Conservation (phyloP, 2,329 filamentous ascomycete genomes). For the Moelleriella libera region DNA sequence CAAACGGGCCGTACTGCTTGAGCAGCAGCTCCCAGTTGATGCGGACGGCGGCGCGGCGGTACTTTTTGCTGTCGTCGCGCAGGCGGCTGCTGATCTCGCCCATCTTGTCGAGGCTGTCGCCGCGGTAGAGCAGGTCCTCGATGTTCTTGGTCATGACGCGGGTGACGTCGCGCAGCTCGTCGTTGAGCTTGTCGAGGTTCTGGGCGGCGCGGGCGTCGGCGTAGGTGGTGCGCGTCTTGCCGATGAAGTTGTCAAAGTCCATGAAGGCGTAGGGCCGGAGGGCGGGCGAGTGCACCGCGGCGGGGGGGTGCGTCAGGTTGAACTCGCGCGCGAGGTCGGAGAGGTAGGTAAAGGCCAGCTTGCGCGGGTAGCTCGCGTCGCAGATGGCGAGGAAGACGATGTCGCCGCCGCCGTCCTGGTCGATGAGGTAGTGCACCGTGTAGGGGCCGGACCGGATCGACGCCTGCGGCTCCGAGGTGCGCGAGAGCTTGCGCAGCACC, state of each 20-base stretch:
- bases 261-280: conserved; percentile 92
- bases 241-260: conserved; percentile 96
- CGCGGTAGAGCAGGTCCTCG: conserved; percentile 88
- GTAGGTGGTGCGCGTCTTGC: conserved; percentile 84
- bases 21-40: conserved; percentile 97
- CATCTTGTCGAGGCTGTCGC: conserved; percentile 92
- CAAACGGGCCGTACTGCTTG: conserved; percentile 94
- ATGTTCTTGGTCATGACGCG: conserved; percentile 99
- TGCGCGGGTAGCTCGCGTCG: conserved; percentile 88
- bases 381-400: conserved; percentile 90
- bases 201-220: conserved; percentile 81
- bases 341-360: conserved; percentile 97
- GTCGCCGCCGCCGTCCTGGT: conserved; percentile 33
- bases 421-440: conserved; percentile 82
- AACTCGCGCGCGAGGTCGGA: conserved; percentile 87
- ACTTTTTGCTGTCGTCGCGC: conserved; percentile 88
- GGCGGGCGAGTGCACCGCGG: conserved; percentile 58
- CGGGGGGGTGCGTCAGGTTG: conserved; percentile 62
- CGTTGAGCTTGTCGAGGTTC: conserved; percentile 90
- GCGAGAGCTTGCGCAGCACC: conserved; percentile 74
- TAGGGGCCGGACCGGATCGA: conserved; percentile 76
- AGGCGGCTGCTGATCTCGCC: conserved; percentile 81
- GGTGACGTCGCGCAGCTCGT: conserved; percentile 93
- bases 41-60: conserved; percentile 76
- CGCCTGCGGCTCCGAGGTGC: conserved; percentile 80